Evolutionary conservation across 2,329 filamentous ascomycete species (phyloP), one percentile per base, ranked within the genome.

Genomic region (Curvularia sp.): DNA sequence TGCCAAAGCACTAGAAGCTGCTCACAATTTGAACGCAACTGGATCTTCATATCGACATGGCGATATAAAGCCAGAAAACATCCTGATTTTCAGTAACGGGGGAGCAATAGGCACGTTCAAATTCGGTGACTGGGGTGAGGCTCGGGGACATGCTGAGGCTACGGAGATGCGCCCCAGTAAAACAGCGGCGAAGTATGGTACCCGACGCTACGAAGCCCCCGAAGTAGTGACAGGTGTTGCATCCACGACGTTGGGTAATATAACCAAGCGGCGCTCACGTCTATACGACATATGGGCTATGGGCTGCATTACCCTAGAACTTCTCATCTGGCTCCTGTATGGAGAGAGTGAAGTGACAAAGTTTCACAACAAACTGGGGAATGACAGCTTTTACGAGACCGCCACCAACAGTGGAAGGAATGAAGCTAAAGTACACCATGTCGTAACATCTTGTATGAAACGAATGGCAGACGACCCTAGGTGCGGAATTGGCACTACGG

Each of bases 61-160:
- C 3, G 69, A 77, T 46, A 64, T 80, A 7, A 80, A 79, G 15
- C 73, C 77, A 0, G 72, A 72, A 6, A 79, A 79, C 26, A 76
- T 80, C 6, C 63, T 79, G 0, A 71, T 68, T 60, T 77, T 67
- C 9, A 31, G 22, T 0, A 35, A 51, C 4, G 49, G 30, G 2
- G 22, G 33, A 0, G 3, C 26, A 8, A 49, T 62, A 20, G 64
- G 63, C 1, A 65, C 47, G 0, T 47, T 68, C 4, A 68, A 71
- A 28, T 62, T 69, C 12, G 48, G 49, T 4, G 65, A 69, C 35
- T 65, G 58, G 61, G 63, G 66, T 0, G 47, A 62, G 35, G 63
- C 66, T 6, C 60, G 62, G 20, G 15, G 41, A 10, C 54, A 60
- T 10, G 48, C 53, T 5, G 26, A 42, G 3, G 22, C 48, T 6